Evolutionary conservation across 2,329 filamentous ascomycete genomes (phyloP), one percentile per base, ranked within the genome.

Genomic region (Fusarium neocosmosporiellum): DNA sequence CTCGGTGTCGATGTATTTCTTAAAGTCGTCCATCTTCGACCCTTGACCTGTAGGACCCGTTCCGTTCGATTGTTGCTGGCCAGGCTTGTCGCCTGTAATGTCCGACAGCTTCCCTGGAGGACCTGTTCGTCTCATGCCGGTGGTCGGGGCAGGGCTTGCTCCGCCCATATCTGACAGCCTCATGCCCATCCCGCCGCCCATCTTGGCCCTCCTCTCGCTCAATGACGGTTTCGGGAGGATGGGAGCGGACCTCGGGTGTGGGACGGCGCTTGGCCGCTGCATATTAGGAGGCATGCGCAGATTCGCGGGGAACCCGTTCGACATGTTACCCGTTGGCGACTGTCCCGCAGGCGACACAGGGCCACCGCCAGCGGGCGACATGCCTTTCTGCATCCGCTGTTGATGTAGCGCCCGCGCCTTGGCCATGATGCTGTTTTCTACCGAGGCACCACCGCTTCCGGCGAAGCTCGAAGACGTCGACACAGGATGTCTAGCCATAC

Each of bases 1-100:
- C 78, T 98, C 94, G 0, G 94, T 92, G 79, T 99, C 95, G 68
- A 99, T 94, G 78, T 93, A 96, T 72, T 98, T 92, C 34, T 88
- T 89, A 77, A 90, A 91, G 63, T 90, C 88, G 73, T 88, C 87
- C 79, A 90, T 80, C 75, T 88, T 86, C 3, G 88, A 88, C 20
- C 85, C 81, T 39, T 82, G 82, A 6, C 79, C 77, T 50, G 46
- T 20, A 36, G 43, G 41, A 11, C 70, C 70, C 53, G 81, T 73
- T 18, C 81, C 81, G 55, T 85, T 84, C 75, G 81, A n/a, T 69
- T 74, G 58, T 37, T 71, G 60, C 8, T 66, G 70, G 37, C 54
- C 71, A 9, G 72, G 29, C 46, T 69, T 63, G 36, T 71, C 64
- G 27, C 74, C 77, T 10, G 77, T 77, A 60, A 87, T 83, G 59